Evolutionary conservation across 1,284 basidiomycete species (phyloP).

Genomic region (Irpex sp.): DNA sequence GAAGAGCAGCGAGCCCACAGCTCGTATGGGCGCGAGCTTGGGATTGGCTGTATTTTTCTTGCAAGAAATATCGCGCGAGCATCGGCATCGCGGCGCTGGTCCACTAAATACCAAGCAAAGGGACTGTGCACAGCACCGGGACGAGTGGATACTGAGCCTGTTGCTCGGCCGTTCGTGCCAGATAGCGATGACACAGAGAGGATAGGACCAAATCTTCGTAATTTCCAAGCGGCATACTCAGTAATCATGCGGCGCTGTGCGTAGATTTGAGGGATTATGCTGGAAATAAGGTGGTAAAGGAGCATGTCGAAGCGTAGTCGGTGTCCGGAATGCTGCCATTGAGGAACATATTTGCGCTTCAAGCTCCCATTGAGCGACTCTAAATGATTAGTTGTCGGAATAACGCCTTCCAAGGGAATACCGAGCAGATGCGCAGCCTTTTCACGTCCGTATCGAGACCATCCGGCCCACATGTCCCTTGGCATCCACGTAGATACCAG

Average conservation of each 20-base stretch:
- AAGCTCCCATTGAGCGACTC: slow-evolving; percentile 34
- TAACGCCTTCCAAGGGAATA: too few relatives aligned
- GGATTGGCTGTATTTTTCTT: neutral
- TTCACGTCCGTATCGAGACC: too few relatives aligned
- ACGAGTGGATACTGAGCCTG: neutral
- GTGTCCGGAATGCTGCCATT: slow-evolving; percentile 33
- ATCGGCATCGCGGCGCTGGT: neutral
- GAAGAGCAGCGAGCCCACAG: neutral
- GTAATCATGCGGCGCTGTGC: neutral
- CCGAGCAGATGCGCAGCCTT: too few relatives aligned
- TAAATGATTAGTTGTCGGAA: too few relatives aligned
- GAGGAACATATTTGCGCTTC: slow-evolving; percentile 37
- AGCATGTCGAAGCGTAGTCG: slow-evolving; percentile 16
- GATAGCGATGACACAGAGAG: too few relatives aligned
- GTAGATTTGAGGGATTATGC: slow-evolving; percentile 5
- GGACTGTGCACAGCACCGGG: neutral
- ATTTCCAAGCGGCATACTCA: neutral
- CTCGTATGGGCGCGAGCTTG: neutral
- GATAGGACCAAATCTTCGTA: too few relatives aligned
- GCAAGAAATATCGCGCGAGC: neutral
- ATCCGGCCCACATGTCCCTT: too few relatives aligned
- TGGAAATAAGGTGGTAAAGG: neutral
- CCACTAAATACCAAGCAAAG: neutral
- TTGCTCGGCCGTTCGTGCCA: too few relatives aligned
- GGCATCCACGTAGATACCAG: neutral